These are phyloP conservation scores for Xerophyta viscosa DNA, from an alignment of 106 monocot species.

Conservation along the genomic window DNA sequence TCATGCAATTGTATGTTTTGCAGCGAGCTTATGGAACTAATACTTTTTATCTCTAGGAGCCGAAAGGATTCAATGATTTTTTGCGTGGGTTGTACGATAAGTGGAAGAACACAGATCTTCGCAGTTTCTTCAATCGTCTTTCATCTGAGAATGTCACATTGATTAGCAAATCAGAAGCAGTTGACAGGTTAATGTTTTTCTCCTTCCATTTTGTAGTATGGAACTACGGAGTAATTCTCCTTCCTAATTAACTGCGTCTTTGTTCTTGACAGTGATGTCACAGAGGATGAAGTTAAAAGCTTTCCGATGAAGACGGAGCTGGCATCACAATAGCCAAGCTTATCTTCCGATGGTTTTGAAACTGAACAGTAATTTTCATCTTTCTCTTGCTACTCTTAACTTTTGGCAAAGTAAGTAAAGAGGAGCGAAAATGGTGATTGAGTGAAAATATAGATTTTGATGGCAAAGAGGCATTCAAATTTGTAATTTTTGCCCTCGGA, in stretches of 20 bases:
- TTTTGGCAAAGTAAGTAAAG: no score
- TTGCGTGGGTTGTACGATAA: slow-evolving; percentile 36
- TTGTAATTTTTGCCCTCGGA: no score
- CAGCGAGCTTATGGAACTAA: neutral
- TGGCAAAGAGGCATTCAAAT: no score
- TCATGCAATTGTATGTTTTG: no score
- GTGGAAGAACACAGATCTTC: slow-evolving; percentile 47
- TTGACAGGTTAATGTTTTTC: slow-evolving; percentile 49
- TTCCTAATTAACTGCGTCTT: no score
- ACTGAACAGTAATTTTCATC: no score
- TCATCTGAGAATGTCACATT: slow-evolving; percentile 51
- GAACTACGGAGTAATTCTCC: no score
- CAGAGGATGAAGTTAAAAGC: slow-evolving; percentile 52
- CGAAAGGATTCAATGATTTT: slow-evolving; percentile 67
- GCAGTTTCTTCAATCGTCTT: slow-evolving; percentile 50
- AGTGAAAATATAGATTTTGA: no score
- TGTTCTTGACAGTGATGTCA: slow-evolving; percentile 56
- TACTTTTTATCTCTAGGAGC: slow-evolving; percentile 41
- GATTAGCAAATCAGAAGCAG: slow-evolving; percentile 74
- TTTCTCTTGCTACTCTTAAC: no score
- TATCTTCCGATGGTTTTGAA: no score
- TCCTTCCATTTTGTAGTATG: no score
- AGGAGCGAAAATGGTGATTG: no score
- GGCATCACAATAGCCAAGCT: slow-evolving; percentile 20
- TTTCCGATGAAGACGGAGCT: slow-evolving; percentile 46